Evolutionary conservation across 805 yeast genomes (phyloP), one percentile per base, ranked within the genome.

Genomic region (Metschnikowia amazonensis): DNA sequence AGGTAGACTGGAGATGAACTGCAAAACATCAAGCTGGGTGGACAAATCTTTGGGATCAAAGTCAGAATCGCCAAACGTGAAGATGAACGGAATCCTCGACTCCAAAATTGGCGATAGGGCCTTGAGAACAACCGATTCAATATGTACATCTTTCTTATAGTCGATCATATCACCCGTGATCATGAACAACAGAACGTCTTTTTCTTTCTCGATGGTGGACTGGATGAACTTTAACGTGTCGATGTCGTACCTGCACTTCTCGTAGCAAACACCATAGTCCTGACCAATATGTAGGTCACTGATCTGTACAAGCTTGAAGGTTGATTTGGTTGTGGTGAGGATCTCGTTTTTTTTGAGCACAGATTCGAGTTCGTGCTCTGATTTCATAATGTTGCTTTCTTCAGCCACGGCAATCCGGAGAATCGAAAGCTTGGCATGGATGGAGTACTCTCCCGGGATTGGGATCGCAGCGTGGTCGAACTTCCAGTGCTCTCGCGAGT

Each of bases 141-240:
- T 61, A 43, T 66, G 68, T 5, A 47, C 36, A 5, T 56, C 50
- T 7, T 66, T 53, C 33, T 45, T 35, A 31, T 58, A 46, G 45
- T 71, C 73, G 37, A 70, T 55, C 45, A 69, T 51, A 49, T 71
- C 76, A 2, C 76, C 76, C 9, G 70, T 66, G 44, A 71, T 60
- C n/a, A 71, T 60, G 9, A 71, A 59, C n/a, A 55, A 45, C 42
- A 64, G 53, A 43, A 69, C 64, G 10, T 71, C 67, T 3, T 45
- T 50, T 47, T 70, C 75, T 6, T 44, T 43, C 1, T 45, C 44
- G 16, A 69, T 48, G 2, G 67, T 50, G 4, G 51, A 33, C 17
- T 56, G 52, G 9, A 71, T 46, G 48, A 70, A 70, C 20, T 58
- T 49, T 33, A 65, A 48, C 1, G 75, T 68, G 35, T 54, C 53